Evolutionary conservation across 2,329 filamentous ascomycete species (phyloP).

Genomic region (Calonectria honghensis): DNA sequence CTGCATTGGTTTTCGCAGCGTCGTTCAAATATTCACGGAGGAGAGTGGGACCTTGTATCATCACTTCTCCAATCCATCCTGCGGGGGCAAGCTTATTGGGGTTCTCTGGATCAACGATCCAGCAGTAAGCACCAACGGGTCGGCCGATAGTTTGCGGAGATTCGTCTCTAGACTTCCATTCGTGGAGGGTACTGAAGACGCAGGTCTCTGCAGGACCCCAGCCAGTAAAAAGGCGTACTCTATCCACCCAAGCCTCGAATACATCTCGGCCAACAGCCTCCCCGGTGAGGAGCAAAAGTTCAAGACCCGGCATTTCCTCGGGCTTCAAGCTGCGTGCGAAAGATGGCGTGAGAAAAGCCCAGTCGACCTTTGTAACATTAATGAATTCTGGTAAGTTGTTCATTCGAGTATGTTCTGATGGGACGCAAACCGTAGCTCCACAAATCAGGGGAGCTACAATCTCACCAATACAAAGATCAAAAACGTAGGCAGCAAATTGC

Average conservation of each 20-base stretch:
- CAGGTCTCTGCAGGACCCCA: slow-evolving; percentile 43
- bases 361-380: background rate
- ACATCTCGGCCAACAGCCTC: slow-evolving; percentile 38
- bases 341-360: slow-evolving; percentile 28
- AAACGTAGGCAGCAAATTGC: slow-evolving; percentile 59
- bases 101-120: slow-evolving; percentile 23
- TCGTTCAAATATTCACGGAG: slow-evolving; percentile 49
- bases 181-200: slow-evolving; percentile 35
- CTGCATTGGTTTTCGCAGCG: slow-evolving; percentile 20
- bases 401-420: slow-evolving; percentile 54
- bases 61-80: slow-evolving; percentile 53
- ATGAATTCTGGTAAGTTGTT: slow-evolving; percentile 29
- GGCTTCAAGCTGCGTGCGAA: slow-evolving; percentile 25
- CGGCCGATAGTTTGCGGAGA: slow-evolving; percentile 52
- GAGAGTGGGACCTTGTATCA: slow-evolving; percentile 52
- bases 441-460: slow-evolving; percentile 61
- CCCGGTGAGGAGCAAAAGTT: slow-evolving; percentile 35
- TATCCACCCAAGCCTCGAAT: slow-evolving; percentile 31
- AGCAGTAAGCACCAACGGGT: slow-evolving; percentile 6
- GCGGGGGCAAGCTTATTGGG: slow-evolving; percentile 46
- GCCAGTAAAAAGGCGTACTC: slow-evolving; percentile 37
- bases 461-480: slow-evolving; percentile 62
- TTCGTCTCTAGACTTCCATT: slow-evolving; percentile 26
- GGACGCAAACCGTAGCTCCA: slow-evolving; percentile 63
- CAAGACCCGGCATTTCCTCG: slow-evolving; percentile 16